Conservation (phyloP, 495 filamentous ascomycete species). For the Hypoxylon fuscum region DNA sequence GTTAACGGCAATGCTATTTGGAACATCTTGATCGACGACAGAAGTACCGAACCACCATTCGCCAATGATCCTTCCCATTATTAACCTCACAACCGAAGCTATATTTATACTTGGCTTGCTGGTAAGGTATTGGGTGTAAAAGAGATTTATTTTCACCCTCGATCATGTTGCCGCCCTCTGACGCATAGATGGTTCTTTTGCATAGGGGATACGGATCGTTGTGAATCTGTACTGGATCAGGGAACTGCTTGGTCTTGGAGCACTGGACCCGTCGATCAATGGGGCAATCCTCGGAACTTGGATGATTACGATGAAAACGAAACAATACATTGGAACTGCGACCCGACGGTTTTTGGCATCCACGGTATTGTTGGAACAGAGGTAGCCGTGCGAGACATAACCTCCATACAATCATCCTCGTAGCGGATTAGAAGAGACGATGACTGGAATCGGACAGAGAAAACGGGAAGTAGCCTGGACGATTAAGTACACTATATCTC, state of each 20-base stretch:
- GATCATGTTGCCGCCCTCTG: not conserved
- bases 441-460: not conserved
- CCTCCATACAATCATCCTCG: not conserved
- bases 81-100: too few relatives aligned
- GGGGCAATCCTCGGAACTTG: not conserved
- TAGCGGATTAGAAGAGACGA: not conserved
- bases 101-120: too few relatives aligned
- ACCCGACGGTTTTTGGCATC: not conserved
- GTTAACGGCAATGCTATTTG: too few relatives aligned
- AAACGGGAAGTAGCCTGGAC: too few relatives aligned
- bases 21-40: too few relatives aligned
- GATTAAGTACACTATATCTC: too few relatives aligned
- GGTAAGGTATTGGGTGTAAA: not conserved
- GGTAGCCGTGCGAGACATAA: not conserved
- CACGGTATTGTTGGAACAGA: not conserved
- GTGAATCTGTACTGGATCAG: not conserved
- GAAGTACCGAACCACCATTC: too few relatives aligned
- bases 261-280: too few relatives aligned
- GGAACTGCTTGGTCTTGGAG: slow-evolving; percentile 9
- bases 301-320: not conserved
- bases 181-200: not conserved
- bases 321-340: not conserved
- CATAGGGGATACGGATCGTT: slow-evolving; percentile 12
- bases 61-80: too few relatives aligned
- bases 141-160: not conserved